These are phyloP conservation scores for Tetrastigma voinierianum DNA, from an alignment of 164 flowering plant genomes.

Conservation along the genomic window DNA sequence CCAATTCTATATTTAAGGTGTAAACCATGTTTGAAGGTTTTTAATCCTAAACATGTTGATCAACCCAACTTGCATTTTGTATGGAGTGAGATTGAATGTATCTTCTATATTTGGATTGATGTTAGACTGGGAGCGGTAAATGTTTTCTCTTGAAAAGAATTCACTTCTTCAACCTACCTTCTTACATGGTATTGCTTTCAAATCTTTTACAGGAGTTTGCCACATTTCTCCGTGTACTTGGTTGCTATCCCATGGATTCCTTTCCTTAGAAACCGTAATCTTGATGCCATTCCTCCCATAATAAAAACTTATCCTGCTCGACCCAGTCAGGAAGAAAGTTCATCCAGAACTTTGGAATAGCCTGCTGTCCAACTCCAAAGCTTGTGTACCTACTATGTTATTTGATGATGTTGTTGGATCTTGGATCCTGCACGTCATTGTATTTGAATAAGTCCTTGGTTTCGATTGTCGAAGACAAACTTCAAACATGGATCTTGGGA, in stretches of 20 bases:
- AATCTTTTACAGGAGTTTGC: slow-evolving; percentile 50
- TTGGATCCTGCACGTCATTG: background rate
- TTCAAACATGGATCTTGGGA: background rate
- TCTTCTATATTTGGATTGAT: too few species aligned
- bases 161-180: too few species aligned
- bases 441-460: background rate
- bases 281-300: background rate
- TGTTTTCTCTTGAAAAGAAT: too few species aligned
- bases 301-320: background rate
- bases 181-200: too few species aligned
- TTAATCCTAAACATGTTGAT: too few species aligned
- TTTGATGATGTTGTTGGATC: background rate
- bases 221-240: slow-evolving; percentile 52
- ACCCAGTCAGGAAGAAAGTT: background rate
- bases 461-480: background rate
- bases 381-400: background rate
- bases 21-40: too few species aligned
- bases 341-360: background rate
- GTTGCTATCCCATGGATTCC: slow-evolving; percentile 32
- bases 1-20: too few species aligned
- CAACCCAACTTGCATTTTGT: too few species aligned
- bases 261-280: background rate
- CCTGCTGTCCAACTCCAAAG: background rate
- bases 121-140: too few species aligned
- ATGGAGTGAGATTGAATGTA: too few species aligned